Percentiles rank a stretch among this genome's conserved stretches.
Conservation (phyloP, 2,329 filamentous ascomycete species). For the Clonostachys solani region DNA sequence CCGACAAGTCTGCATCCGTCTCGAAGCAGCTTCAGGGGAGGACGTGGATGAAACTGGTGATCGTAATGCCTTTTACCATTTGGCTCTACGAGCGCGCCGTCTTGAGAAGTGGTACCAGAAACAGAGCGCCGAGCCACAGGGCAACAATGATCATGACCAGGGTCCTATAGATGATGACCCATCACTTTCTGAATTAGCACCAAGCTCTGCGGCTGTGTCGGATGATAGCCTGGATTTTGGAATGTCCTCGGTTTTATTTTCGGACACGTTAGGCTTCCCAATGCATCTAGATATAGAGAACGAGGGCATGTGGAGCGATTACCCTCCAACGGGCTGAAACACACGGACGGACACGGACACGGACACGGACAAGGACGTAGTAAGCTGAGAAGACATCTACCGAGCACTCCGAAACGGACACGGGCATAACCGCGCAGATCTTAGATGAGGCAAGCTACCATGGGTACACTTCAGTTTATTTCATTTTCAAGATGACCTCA, state of each 20-base stretch:
- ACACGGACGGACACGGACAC: background rate
- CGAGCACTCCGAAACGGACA: conserved; percentile 3
- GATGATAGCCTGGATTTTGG: no score
- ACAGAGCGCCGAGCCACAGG: background rate
- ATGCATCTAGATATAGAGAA: background rate
- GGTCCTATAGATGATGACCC: no score
- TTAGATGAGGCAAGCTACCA: no score
- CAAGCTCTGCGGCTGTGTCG: no score
- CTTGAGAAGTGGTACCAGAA: conserved; percentile 14
- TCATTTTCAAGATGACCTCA: no score
- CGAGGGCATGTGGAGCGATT: background rate
- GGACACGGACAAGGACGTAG: conserved; percentile 9
- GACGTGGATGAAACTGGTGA: conserved; percentile 6
- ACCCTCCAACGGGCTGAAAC: background rate
- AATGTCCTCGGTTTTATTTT: no score
- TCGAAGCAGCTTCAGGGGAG: conserved; percentile 13
- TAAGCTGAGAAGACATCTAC: background rate
- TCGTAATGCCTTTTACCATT: conserved; percentile 14
- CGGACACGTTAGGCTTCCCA: no score
- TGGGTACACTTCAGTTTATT: no score
- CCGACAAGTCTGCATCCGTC: conserved; percentile 17
- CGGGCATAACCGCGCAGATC: background rate
- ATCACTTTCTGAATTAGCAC: no score
- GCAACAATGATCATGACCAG: no score
- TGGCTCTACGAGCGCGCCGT: conserved; percentile 9